Evolutionary conservation across 495 filamentous ascomycete species (phyloP), one percentile per base, ranked within the genome.

Genomic region (Podospora pseudoanserina): DNA sequence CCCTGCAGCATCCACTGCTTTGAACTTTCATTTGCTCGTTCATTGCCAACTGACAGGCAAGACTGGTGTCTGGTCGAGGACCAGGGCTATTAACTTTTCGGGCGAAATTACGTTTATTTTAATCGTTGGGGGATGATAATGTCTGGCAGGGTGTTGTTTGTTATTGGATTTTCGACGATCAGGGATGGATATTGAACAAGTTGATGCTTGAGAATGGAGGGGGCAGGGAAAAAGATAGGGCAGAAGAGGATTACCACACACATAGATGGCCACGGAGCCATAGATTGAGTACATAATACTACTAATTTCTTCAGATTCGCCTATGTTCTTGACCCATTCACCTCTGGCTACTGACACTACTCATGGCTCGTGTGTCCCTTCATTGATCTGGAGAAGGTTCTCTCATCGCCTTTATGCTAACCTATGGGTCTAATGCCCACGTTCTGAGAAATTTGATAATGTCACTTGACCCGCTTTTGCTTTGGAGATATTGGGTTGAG

Each of bases 1-100:
- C 66, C 68, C 55, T 63, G 64, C 63, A 65, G 62, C 65, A 54
- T 60, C 20, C 63, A 5, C 63, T 66, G 44, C 23, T 69, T 63
- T 61, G 55, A 49, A 1, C 34, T 39, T 39, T 39, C 34, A 39
- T 23, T 39, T 39, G 34, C 34, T 39, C 34, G 34, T 23, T 39
- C 39, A 49, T 13, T 49, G 2, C 13, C 39, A 49, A 5, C 39
- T 49, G 9, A 18, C 9, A 49, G 13, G 15, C 39, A 13, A 49
- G 39, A 49, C 39, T 49, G 39, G 39, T 11, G 13, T 9, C 39
- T 18, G 39, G 39, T 49, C 39, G 13, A 49, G 39, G 39, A 49
- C 9, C 9, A 49, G 15, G 15, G 13, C 9, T 13, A 49, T 49
- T 49, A 0, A 18, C 39, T 49, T 49, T 49, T 49, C 0, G 15